Percentiles rank a stretch among this genome's conserved stretches.
Conservation (phyloP, 169 alveolate species). For the Cryptosporidium sp. region DNA sequence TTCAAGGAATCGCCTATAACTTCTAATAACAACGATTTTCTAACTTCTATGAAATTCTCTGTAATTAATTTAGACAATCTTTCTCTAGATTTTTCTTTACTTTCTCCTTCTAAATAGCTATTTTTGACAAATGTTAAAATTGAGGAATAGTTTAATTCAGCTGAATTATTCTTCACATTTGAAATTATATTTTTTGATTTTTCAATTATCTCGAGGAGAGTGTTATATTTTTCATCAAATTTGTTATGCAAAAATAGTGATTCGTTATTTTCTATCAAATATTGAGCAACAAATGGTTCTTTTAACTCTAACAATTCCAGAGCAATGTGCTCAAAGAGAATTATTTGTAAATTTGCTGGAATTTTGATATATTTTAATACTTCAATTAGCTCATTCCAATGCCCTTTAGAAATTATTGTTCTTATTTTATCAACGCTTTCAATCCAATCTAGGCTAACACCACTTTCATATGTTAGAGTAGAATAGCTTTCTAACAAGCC, state of each 20-base stretch:
- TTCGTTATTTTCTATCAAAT: slow-evolving; percentile 13
- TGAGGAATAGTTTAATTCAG: slow-evolving; percentile 3
- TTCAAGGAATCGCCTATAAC: slow-evolving; percentile 30
- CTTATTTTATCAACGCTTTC: slow-evolving; percentile 10
- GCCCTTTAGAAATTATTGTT: slow-evolving; percentile 15
- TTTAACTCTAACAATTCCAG: slow-evolving; percentile 41
- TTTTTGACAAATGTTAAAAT: slow-evolving; percentile 18
- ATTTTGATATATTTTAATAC: slow-evolving; percentile 17
- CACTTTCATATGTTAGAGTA: slow-evolving; percentile 24
- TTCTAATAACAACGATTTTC: slow-evolving; percentile 17
- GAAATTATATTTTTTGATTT: slow-evolving; percentile 15
- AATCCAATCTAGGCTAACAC: slow-evolving; percentile 31
- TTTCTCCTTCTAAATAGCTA: slow-evolving; percentile 30
- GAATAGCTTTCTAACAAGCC: slow-evolving; percentile 19
- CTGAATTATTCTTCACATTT: background rate
- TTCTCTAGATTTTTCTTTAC: slow-evolving; percentile 31
- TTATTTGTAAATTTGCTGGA: slow-evolving; percentile 15
- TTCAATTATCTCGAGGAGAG: slow-evolving; percentile 15
- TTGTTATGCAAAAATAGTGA: background rate
- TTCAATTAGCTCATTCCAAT: slow-evolving; percentile 37
- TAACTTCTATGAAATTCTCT: background rate
- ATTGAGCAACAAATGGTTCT: slow-evolving; percentile 60
- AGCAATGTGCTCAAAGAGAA: slow-evolving; percentile 49
- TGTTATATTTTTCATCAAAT: slow-evolving; percentile 2
- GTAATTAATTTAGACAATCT: slow-evolving; percentile 19